A percentile compares a stretch with the other conserved stretches of the same genome.
Conservation (phyloP, 306 rosid species). For the Corylus heterophylla region DNA sequence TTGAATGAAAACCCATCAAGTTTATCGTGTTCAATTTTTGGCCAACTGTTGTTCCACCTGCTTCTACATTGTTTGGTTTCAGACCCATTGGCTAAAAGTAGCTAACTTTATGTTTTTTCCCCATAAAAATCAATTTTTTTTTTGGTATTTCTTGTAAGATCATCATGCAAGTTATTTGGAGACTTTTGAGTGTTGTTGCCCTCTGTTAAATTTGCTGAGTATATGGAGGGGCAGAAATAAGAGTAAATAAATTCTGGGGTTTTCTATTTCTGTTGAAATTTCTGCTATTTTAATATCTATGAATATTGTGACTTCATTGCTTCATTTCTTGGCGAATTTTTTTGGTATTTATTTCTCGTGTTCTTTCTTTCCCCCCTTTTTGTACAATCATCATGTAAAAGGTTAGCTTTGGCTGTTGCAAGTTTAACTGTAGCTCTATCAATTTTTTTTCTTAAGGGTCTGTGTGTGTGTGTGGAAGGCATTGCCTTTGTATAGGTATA, state of each 20-base stretch:
- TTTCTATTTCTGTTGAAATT: background rate
- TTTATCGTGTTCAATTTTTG: background rate
- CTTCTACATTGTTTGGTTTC: conserved; percentile 21
- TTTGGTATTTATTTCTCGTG: too few species aligned
- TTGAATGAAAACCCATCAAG: conserved; percentile 3
- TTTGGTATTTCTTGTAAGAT: background rate
- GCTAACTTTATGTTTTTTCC: background rate
- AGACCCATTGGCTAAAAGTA: background rate
- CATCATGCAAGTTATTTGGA: background rate
- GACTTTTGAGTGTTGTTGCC: background rate
- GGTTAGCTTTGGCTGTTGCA: background rate
- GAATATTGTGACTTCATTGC: background rate
- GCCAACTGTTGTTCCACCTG: conserved; percentile 3
- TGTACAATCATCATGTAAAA: background rate
- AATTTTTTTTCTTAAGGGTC: background rate
- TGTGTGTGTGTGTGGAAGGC: background rate
- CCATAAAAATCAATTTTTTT: background rate
- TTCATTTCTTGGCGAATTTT: background rate
- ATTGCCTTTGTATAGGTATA: background rate
- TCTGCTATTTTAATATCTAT: background rate
- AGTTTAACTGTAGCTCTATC: background rate
- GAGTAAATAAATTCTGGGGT: background rate
- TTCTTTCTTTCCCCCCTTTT: background rate
- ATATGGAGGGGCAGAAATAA: background rate
- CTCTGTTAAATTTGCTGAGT: background rate